Evolutionary conservation across 2,329 filamentous ascomycete genomes (phyloP).

Genomic region (Colletotrichum destructivum): DNA sequence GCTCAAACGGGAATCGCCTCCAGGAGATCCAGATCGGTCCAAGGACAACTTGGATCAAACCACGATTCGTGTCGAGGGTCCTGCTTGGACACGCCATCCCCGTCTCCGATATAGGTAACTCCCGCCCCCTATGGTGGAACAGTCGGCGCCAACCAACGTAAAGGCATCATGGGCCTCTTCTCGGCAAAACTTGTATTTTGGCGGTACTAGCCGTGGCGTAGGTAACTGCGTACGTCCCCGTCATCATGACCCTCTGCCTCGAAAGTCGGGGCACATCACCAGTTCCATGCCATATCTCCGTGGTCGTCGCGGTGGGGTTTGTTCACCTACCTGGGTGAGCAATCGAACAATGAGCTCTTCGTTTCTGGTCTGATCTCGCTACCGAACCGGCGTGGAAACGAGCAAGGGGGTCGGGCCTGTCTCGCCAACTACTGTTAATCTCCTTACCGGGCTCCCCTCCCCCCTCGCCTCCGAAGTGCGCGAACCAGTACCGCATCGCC

Average conservation of each 20-base stretch:
- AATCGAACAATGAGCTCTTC: constrained; percentile 22
- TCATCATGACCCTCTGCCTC: constrained; percentile 11
- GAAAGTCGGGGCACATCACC: constrained; percentile 24
- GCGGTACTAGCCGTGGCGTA: background rate
- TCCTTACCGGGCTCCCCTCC: constrained; percentile 11
- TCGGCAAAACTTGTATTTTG: constrained; percentile 17
- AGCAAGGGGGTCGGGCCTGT: constrained; percentile 25
- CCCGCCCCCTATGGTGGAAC: constrained; percentile 10
- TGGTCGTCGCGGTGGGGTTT: constrained; percentile 27
- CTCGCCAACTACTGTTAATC: constrained; percentile 19
- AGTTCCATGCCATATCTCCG: constrained; percentile 31
- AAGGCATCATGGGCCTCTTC: constrained; percentile 17
- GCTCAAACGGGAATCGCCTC: constrained; percentile 16
- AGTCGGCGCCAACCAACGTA: background rate
- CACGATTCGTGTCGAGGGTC: too few relatives aligned
- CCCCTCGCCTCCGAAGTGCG: background rate
- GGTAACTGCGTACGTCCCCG: constrained; percentile 13
- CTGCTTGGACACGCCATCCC: too few relatives aligned
- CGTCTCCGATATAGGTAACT: background rate
- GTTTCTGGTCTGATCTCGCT: constrained; percentile 23
- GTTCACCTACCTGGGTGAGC: constrained; percentile 30
- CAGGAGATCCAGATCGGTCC: background rate
- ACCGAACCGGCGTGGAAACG: constrained; percentile 17
- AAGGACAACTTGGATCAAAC: too few relatives aligned
- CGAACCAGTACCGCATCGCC: constrained; percentile 30